Conservation (phyloP, 2,329 filamentous ascomycete species). For the Colletotrichum costaricense region DNA sequence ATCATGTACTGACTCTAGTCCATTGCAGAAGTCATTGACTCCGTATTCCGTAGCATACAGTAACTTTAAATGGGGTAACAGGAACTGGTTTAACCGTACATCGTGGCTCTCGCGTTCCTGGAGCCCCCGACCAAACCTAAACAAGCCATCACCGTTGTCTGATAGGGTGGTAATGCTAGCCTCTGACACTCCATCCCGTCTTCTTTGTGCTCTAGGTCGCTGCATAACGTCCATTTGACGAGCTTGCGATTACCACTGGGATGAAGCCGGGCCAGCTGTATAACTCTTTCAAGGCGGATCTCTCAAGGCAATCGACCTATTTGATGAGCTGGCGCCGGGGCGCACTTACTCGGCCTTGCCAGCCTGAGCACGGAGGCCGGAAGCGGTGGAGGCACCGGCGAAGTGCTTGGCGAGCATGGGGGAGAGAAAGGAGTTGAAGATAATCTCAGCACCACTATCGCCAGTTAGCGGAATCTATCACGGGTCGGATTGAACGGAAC, state of each 20-base stretch:
- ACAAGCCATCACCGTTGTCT: constrained; percentile 35
- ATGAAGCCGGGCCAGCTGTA: constrained; percentile 27
- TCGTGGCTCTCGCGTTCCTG: constrained; percentile 21
- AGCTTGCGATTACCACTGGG: constrained; percentile 24
- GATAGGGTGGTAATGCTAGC: constrained; percentile 20
- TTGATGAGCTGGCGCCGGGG: constrained; percentile 18
- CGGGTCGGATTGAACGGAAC: constrained; percentile 46
- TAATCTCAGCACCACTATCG: constrained; percentile 87
- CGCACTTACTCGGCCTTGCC: constrained; percentile 75
- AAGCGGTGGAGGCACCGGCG: constrained; percentile 75
- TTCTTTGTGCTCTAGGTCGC: constrained; percentile 24
- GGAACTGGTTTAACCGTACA: constrained; percentile 27
- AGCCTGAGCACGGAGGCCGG: constrained; percentile 89
- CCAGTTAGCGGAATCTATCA: constrained; percentile 36
- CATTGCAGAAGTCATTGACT: constrained; percentile 33
- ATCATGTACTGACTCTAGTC: constrained; percentile 25
- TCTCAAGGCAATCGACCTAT: constrained; percentile 33
- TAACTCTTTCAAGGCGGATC: constrained; percentile 25
- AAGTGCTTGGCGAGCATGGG: constrained; percentile 96
- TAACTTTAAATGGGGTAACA: constrained; percentile 34
- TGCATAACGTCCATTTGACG: constrained; percentile 25
- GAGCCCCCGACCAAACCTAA: constrained; percentile 20
- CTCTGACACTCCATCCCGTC: constrained; percentile 12
- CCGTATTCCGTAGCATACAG: constrained; percentile 27
- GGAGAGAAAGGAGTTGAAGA: constrained; percentile 96